These are phyloP conservation scores for Vaccinium darrowii DNA, from an alignment of 148 eudicot genomes.

Conservation along the genomic window DNA sequence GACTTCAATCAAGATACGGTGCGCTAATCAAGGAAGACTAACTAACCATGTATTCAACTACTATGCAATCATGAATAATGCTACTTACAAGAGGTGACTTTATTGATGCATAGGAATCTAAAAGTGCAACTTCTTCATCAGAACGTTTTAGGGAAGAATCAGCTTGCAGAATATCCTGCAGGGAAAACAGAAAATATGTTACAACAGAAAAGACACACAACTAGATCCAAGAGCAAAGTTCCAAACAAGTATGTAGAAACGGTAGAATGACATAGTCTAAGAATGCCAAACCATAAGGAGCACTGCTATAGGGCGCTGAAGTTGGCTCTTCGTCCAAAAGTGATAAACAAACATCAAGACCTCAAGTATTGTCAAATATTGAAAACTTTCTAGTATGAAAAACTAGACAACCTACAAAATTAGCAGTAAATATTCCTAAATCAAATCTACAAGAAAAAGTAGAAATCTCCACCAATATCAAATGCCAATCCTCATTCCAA, in stretches of 20 bases:
- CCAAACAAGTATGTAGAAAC: not conserved
- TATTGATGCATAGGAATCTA: constrained; percentile 68
- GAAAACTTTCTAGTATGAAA: not conserved
- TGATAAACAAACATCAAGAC: not conserved
- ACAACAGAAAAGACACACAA: not conserved
- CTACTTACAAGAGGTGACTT: constrained; percentile 89
- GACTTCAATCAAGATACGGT: not conserved
- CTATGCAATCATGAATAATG: not conserved
- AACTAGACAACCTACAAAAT: not conserved
- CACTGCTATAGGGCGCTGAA: not conserved
- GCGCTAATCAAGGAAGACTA: not conserved
- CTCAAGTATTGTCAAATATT: not conserved
- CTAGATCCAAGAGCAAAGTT: constrained; percentile 4
- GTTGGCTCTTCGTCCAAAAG: constrained; percentile 1
- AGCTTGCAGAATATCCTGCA: constrained; percentile 71
- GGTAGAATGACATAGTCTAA: not conserved
- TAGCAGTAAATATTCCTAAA: not conserved
- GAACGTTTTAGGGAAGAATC: constrained; percentile 76
- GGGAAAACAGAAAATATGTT: constrained; percentile 13
- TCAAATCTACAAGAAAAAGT: not conserved
- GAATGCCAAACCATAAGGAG: not conserved
- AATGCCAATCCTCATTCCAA: not conserved
- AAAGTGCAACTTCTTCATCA: constrained; percentile 60
- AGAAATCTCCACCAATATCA: not conserved
- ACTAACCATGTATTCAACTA: not conserved